Base-by-base conservation (phyloP, 441 rosid genomes). In the Macaranga tanarius region DNA sequence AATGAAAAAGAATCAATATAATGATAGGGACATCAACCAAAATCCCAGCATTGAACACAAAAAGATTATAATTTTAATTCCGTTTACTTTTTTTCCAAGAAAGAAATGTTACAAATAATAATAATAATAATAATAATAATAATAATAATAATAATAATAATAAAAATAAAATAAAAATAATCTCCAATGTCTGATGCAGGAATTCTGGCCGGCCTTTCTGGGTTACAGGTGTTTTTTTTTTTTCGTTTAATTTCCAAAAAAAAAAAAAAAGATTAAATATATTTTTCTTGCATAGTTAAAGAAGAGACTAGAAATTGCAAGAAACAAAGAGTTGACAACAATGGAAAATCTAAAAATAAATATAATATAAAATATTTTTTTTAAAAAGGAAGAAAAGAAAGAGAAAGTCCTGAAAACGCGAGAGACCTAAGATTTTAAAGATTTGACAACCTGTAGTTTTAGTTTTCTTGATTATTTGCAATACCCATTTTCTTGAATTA, bases 11-110 rank as follows among this genome's bases (percentile, higher is more conserved):
- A 1, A 2, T 1, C 22, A 47, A 20, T 9, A 31, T 50, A 6
- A 60, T 60, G 23, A 34, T n/a, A 22, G 42, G 34, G 3, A 59
- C 48, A 69, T 64, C 16, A 56, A 66, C 75, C 67, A 75, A 77
- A 75, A 79, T 77, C 75, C 80, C 45, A 72, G 70, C 81, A 70
- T 60, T 45, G 66, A 75, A 73, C 66, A 67, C 13, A 66, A 31
- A 31, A 61, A 65, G 20, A 52, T 62, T 7, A 51, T 16, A 6
- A 13, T 44, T 28, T 20, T n/a, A 52, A 38, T 51, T 5, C 19
- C 17, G 2, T 6, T n/a, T 52, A 0, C 5, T 23, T 9, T 6
- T 52, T 52, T 42, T 15, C 7, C n/a, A 50, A 51, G 17, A 26
- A 59, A 11, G 34, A 50, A 26, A 19, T 7, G 1, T 54, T 17